Evolutionary conservation across 2,329 filamentous ascomycete genomes (phyloP), one percentile per base, ranked within the genome.

Genomic region (Aspergillus sp.): DNA sequence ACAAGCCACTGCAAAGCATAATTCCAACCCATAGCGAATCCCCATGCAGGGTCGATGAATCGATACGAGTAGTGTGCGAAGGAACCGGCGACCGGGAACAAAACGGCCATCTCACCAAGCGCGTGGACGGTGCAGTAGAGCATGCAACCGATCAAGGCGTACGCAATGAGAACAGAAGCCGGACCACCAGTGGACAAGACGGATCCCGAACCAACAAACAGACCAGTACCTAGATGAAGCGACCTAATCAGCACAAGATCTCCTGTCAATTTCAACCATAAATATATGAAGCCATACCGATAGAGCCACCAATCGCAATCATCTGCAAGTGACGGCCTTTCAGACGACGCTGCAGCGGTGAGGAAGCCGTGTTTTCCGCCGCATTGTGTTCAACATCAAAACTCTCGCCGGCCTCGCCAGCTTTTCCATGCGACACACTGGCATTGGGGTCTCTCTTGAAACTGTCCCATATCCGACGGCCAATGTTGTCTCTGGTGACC

Each of bases 1-100:
- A 89, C 78, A 2, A 95, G 76, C 90, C 90, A 95, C 68, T 94
- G 87, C 53, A 95, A 65, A 5, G 87, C 88, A 64, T 95, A 94
- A 59, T 94, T 95, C 89, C 89, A 95, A 11, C 89, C 90, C 87
- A 95, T 94, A 37, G 89, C 88, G 61, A 95, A 95, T 0, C 90
- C 90, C 89, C 89, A 95, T 0, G 90, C 90, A 1, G 90, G 91
- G 60, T 96, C 90, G 12, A 97, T 68, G 59, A 97, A 96, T 12
- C 91, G 82, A 28, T 89, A 95, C 12, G 90, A 93, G 70, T 90
- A 96, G 6, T 89, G 84, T 1, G 89, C 88, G 62, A 96, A 97
- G 3, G 90, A 94, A 44, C 91, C 91, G 19, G 90, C 87, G 26
- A 96, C 86, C 4, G 91, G 91, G 56, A 91, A 96, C 9, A 90